These are phyloP conservation scores for Miscanthus lutarioriparius DNA, from an alignment of 176 grass and related monocot genomes.

Conservation along the genomic window DNA sequence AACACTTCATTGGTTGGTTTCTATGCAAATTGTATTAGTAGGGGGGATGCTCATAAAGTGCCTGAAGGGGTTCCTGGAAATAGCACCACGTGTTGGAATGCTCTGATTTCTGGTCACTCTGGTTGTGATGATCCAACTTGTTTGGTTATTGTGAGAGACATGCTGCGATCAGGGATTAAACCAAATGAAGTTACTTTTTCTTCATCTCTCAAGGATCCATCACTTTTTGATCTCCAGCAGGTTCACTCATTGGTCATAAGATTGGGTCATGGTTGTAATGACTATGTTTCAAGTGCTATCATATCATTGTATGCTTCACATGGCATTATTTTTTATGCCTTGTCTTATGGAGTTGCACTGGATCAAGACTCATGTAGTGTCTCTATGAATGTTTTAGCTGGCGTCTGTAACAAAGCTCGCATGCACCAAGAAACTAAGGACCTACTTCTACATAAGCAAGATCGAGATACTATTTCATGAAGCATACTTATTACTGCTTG, in stretches of 20 bases:
- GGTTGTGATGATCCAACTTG: slow-evolving; percentile 30
- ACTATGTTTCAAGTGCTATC: slow-evolving; percentile 64
- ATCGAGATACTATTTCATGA: slow-evolving; percentile 60
- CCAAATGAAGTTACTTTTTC: slow-evolving; percentile 66
- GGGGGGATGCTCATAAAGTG: slow-evolving; percentile 43
- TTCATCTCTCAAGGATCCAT: slow-evolving; percentile 55
- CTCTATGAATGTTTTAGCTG: slow-evolving; percentile 59
- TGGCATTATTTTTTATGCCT: slow-evolving; percentile 47
- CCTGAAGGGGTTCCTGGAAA: slow-evolving; percentile 46
- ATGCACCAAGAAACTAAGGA: slow-evolving; percentile 57
- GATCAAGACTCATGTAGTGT: slow-evolving; percentile 33
- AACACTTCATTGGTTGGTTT: slow-evolving; percentile 57
- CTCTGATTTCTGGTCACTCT: slow-evolving; percentile 49
- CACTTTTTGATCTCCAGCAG: slow-evolving; percentile 46
- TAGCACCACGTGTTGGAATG: slow-evolving; percentile 61
- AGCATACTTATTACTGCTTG: slow-evolving; percentile 75
- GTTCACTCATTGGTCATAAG: slow-evolving; percentile 72
- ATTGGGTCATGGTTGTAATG: slow-evolving; percentile 54
- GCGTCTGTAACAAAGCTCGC: slow-evolving; percentile 52
- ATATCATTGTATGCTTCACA: slow-evolving; percentile 66
- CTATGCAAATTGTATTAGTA: slow-evolving; percentile 43
- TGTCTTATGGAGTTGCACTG: slow-evolving; percentile 44
- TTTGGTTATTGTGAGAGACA: slow-evolving; percentile 48
- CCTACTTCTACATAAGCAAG: slow-evolving; percentile 51
- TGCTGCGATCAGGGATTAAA: slow-evolving; percentile 52